Base-by-base conservation (phyloP, 2,329 filamentous ascomycete genomes). In the Geosmithia morbida region DNA sequence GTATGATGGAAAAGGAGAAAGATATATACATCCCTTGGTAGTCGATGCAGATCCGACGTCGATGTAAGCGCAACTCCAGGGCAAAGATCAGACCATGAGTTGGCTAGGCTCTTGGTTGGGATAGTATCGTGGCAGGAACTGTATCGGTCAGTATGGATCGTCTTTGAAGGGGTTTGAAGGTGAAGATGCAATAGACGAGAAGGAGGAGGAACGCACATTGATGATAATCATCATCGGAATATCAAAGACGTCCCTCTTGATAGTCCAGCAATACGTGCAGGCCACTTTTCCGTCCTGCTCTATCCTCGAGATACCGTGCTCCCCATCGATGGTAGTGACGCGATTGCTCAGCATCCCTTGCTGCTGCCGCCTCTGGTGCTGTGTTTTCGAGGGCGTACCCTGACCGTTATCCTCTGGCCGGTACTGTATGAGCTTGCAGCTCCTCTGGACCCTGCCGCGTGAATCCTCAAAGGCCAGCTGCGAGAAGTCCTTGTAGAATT, bases 181-280 rank as follows among this genome's bases (percentile, higher is more conserved):
- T 7, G 6, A 30, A 30, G 29, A 30, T 6, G 11, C 3, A 37
- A 11, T 37, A 37, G 33, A 37, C n/a, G 14, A 7, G 33, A 37
- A 43, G 47, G 13, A 30, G 14, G 16, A 41, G 14, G 7, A 41
- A 82, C 89, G 83, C 64, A 96, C 92, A 69, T 96, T 96, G 71
- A 97, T 90, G 59, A 96, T 86, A 64, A 97, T 94, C 68, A 97
- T 74, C 87, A 96, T 95, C 19, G 92, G 92, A 64, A 97, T 95
- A 67, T 97, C 90, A 68, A 97, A 97, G 41, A 92, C 87, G 64
- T 98, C 92, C 52, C 90, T 76, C 68, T 95, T 95, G 52, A 97
- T 89, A 52, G 87, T 90, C 89, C 90, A 97, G 68, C 87, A 94
- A 66, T 94, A 95, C 57, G 85, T 88, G 68, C 89, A 96, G 61